phyloP scores from a whole-genome alignment of 2,329 filamentous ascomycete species.

The Penicillium corylophilum region DNA sequence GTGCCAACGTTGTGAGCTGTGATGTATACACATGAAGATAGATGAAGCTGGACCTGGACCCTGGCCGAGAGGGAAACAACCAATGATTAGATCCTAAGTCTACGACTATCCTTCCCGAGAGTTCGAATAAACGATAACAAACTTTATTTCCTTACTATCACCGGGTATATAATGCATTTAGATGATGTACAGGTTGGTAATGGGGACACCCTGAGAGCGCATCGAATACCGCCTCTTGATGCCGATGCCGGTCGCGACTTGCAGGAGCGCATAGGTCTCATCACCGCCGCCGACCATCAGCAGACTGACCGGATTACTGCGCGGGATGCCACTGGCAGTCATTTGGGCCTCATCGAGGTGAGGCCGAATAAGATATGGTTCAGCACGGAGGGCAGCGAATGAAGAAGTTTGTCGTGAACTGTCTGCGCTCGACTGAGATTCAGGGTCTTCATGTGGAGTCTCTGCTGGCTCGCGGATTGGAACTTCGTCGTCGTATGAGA shows the following conservation, averaged over 20 bases:
- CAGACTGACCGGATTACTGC: conserved; percentile 74
- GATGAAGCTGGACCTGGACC: no score
- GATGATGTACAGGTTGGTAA: conserved; percentile 74
- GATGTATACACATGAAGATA: no score
- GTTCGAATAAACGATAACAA: no score
- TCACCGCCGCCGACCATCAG: conserved; percentile 76
- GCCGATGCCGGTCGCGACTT: conserved; percentile 65
- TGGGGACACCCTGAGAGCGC: conserved; percentile 73
- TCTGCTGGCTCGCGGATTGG: conserved; percentile 14
- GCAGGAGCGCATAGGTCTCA: conserved; percentile 63
- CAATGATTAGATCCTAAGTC: no score
- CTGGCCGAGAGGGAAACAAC: no score
- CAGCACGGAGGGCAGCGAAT: conserved; percentile 41
- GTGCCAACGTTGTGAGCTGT: no score
- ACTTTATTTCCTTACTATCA: neutral
- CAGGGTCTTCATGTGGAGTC: conserved; percentile 8
- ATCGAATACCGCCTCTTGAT: conserved; percentile 77
- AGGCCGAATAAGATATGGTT: conserved; percentile 57
- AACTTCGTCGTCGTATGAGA: conserved; percentile 59
- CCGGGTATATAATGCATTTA: conserved; percentile 33
- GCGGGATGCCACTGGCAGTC: conserved; percentile 66
- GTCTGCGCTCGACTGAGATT: conserved; percentile 3
- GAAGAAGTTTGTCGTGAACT: conserved; percentile 28
- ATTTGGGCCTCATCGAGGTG: conserved; percentile 72
- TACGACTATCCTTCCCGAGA: no score